A percentile compares a stretch with the other conserved stretches of the same genome.
phyloP scores from a whole-genome alignment of 2,329 filamentous ascomycete species.

The Aspergillus fischeri region DNA sequence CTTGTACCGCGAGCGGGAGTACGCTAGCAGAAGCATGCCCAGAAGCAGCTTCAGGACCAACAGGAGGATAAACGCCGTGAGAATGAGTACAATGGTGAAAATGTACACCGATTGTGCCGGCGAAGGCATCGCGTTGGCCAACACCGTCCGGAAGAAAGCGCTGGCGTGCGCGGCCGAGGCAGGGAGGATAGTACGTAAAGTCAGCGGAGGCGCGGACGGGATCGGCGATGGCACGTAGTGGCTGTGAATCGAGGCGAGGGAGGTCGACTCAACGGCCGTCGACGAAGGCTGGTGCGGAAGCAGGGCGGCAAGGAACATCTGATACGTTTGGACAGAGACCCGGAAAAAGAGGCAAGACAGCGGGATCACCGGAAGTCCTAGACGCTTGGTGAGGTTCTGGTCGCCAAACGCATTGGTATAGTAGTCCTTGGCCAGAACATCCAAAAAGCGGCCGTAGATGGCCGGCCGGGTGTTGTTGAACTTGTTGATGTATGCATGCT shows the following conservation, averaged over 20 bases:
- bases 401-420: slow-evolving; percentile 94
- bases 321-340: slow-evolving; percentile 90
- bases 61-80: slow-evolving; percentile 78
- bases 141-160: slow-evolving; percentile 34
- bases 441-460: slow-evolving; percentile 84
- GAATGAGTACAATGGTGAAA: slow-evolving; percentile 74
- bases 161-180: slow-evolving; percentile 50
- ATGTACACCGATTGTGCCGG: slow-evolving; percentile 40
- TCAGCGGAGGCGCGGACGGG: slow-evolving; percentile 62
- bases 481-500: slow-evolving; percentile 96
- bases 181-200: slow-evolving; percentile 50
- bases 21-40: slow-evolving; percentile 80
- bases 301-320: slow-evolving; percentile 93
- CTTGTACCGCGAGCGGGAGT: slow-evolving; percentile 72
- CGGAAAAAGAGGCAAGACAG: slow-evolving; percentile 92
- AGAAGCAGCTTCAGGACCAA: slow-evolving; percentile 80
- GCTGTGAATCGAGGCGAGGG: slow-evolving; percentile 41
- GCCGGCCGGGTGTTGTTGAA: slow-evolving; percentile 95
- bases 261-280: slow-evolving; percentile 31
- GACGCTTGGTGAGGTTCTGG: slow-evolving; percentile 80
- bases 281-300: slow-evolving; percentile 65
- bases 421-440: slow-evolving; percentile 95
- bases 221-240: slow-evolving; percentile 57
- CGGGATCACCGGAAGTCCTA: slow-evolving; percentile 87
- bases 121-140: slow-evolving; percentile 41